Base-by-base conservation (phyloP, 2,329 filamentous ascomycete genomes). In the Trichoderma harzianum region DNA sequence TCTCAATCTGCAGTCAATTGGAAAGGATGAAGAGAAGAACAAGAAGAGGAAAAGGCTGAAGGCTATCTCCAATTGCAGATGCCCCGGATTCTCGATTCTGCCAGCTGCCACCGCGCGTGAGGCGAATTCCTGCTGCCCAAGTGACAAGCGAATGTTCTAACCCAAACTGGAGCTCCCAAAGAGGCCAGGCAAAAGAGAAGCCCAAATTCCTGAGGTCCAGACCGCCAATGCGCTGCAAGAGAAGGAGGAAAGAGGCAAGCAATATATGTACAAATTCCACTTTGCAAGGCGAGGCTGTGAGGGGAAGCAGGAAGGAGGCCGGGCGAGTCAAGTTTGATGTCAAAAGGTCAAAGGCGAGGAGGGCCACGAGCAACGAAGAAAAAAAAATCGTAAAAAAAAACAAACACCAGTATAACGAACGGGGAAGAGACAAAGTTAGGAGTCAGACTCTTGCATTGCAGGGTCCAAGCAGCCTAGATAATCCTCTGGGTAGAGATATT, bases 141-240 rank as follows among this genome's bases (percentile, higher is more conserved):
- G 63, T 65, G 26, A 51, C 26, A 63, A 70, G 67, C 67, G 67
- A 70, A 16, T 70, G 67, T 53, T 69, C 55, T 69, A 63, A 70
- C 57, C 57, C 67, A 70, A 70, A 70, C 11, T 21, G 57, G 39
- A 24, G 16, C 58, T n/a, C 21, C 55, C 21, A 7, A 30, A 28
- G 43, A 61, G 55, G n/a, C 10, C 28, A 51, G 55, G 55, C 55
- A 26, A 26, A 28, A 62, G 61, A 61, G 55, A 69, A 53, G 58
- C 30, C 67, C 36, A 39, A 70, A 55, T 70, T 63, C 39, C 30
- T 24, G 32, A 30, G 30, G 24, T 62, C 32, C 51, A 43, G 60
- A 57, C 61, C 47, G 47, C 67, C 58, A 63, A 70, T 55, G 43
- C 57, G 28, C 34, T 63, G 67, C 55, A 62, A 63, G 62, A 63